A percentile compares a stretch with the other conserved stretches of the same genome.
These are phyloP conservation scores for Plasmodium malariae DNA, from an alignment of 169 alveolate species.

Conservation along the genomic window DNA sequence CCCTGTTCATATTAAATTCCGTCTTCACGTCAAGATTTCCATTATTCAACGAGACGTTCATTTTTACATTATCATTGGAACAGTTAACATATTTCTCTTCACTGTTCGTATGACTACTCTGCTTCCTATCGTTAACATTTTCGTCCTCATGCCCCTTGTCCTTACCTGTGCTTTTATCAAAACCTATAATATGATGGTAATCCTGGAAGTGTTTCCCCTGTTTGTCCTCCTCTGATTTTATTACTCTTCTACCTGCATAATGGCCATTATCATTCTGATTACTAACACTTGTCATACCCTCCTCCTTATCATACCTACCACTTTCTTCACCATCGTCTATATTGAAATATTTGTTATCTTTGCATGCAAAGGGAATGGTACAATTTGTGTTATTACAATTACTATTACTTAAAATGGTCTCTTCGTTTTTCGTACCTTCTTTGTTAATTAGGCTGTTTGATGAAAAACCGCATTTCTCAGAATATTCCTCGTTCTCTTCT, in stretches of 20 bases:
- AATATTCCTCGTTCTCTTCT: background rate
- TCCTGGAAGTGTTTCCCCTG: background rate
- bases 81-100: background rate
- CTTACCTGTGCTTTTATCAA: background rate
- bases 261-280: background rate
- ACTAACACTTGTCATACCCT: no score
- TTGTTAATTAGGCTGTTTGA: no score
- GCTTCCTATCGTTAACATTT: constrained; percentile 1
- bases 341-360: background rate
- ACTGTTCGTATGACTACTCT: background rate
- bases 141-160: constrained; percentile 6
- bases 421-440: no score
- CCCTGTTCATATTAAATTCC: no score
- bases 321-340: background rate
- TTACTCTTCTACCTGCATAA: background rate
- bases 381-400: no score
- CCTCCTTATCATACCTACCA: background rate
- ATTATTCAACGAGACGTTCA: background rate
- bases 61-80: constrained; percentile 16
- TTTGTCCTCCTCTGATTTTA: background rate
- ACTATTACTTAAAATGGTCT: no score
- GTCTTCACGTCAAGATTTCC: background rate
- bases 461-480: background rate
- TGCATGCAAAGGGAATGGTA: background rate
- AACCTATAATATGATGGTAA: background rate